Evolutionary conservation across 2,329 filamentous ascomycete genomes (phyloP).

Genomic region (Curvularia sp.): DNA sequence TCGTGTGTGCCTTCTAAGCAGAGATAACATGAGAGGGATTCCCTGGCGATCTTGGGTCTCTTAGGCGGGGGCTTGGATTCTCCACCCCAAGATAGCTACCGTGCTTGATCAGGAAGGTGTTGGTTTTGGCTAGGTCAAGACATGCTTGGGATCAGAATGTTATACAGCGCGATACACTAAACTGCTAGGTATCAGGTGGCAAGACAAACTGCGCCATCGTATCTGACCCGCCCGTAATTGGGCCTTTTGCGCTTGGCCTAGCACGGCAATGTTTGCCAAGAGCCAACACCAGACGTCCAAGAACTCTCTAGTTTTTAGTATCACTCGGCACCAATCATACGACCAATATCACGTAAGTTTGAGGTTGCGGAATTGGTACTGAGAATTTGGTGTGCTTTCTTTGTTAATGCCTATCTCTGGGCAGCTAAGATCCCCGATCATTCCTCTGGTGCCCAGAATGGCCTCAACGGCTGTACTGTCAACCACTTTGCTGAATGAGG

Average conservation of each 20-base stretch:
- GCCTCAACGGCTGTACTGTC: conserved; percentile 5
- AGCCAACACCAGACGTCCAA: conserved; percentile 4
- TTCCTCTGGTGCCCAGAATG: conserved; percentile 22
- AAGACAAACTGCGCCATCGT: neutral
- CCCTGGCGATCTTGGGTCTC: neutral
- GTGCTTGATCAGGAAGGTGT: conserved; percentile 30
- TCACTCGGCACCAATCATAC: conserved; percentile 29
- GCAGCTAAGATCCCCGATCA: neutral
- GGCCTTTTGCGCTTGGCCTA: conserved; percentile 16
- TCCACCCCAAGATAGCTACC: neutral
- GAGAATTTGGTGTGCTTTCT: neutral
- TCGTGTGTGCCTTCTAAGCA: neutral
- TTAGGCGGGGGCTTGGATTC: neutral
- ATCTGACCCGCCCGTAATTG: neutral
- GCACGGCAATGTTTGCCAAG: conserved; percentile 14
- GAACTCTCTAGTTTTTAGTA: conserved; percentile 11
- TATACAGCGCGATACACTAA: neutral
- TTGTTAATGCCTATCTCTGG: conserved; percentile 19
- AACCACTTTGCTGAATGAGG: conserved; percentile 25
- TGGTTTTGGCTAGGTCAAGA: conserved; percentile 10
- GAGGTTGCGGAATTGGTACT: conserved; percentile 8
- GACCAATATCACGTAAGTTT: conserved; percentile 7
- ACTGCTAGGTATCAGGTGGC: conserved; percentile 8
- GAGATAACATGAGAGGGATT: neutral
- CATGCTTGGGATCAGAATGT: conserved; percentile 2